Base-by-base conservation (phyloP, 257 asterid genomes). In the Cruciata laevipes region DNA sequence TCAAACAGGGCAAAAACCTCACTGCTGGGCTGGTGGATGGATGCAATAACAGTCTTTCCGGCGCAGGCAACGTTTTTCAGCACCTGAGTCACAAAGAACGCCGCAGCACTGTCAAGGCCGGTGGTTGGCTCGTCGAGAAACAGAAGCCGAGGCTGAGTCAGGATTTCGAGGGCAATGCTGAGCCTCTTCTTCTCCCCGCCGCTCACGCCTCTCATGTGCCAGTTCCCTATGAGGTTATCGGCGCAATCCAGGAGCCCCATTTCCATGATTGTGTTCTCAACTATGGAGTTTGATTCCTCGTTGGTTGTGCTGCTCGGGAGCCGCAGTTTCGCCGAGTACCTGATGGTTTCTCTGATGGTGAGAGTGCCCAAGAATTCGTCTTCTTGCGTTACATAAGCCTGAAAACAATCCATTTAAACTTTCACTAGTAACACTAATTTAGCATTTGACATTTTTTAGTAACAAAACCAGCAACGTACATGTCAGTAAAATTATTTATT, bases 361-460 rank as follows among this genome's bases (percentile, higher is more conserved):
- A 92, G 90, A 17, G 98, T 92, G 56, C 97, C 96, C 80, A 92
- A 71, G 73, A 89, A 70, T 65, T 73, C 58, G 61, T 87, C 96
- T 78, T 89, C 94, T 75, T 89, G 98, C 21, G 97, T 86, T 42
- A 92, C 98, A 75, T 92, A 92, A 31, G 95, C 97, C 98, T 91
- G 80, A 49, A 21, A 52, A 52, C 20, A 52, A 8, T 37, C 40
- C 40, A 35, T 35, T 35, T 35, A 8, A 37, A 37, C 42, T 37
- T 37, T 5, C 38, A 37, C 38, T 5, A 33, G 3, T 37, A 37
- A 37, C 42, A 37, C 8, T 7, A 9, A 1, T 27, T 27, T 27
- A 27, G 30, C 30, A 27, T 27, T 27, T 27, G 30, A 2, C 30
- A 27, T 27, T 27, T n/a, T n/a, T n/a, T n/a, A n/a, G n/a, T n/a